A percentile compares a stretch with the other conserved stretches of the same genome.
Conservation (phyloP, 2,329 filamentous ascomycete genomes). For the Hypoxylon sp. region DNA sequence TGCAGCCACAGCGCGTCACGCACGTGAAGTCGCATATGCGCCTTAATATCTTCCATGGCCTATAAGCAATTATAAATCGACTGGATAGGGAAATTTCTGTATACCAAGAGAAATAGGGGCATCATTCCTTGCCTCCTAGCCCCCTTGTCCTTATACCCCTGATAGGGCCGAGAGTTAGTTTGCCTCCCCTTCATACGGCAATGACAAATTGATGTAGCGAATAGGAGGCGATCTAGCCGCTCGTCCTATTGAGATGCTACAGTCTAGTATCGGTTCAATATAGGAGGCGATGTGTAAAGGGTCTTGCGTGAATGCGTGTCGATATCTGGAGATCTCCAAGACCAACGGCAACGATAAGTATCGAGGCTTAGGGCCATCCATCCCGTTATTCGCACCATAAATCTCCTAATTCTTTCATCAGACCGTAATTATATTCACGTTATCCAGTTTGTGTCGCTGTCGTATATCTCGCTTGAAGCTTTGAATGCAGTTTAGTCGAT, state of each 20-base stretch:
- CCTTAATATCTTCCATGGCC: slow-evolving; percentile 34
- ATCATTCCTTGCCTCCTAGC: slow-evolving; percentile 12
- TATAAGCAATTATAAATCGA: slow-evolving; percentile 44
- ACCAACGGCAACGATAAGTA: slow-evolving; percentile 3
- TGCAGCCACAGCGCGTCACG: slow-evolving; percentile 22
- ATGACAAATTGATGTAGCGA: slow-evolving; percentile 42
- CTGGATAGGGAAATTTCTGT: slow-evolving; percentile 7
- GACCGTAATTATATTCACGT: neutral
- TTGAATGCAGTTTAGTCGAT: neutral
- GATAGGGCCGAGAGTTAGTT: slow-evolving; percentile 34
- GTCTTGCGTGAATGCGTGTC: slow-evolving; percentile 6
- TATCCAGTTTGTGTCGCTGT: neutral
- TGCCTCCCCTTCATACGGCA: slow-evolving; percentile 20
- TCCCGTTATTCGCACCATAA: neutral
- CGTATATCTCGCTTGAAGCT: neutral
- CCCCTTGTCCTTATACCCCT: slow-evolving; percentile 15
- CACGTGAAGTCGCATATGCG: slow-evolving; percentile 28
- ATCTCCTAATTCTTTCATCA: neutral
- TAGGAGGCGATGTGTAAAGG: slow-evolving; percentile 8
- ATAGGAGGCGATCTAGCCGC: slow-evolving; percentile 21
- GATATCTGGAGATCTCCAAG: slow-evolving; percentile 3
- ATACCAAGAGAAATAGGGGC: slow-evolving; percentile 20
- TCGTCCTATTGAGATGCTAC: slow-evolving; percentile 20
- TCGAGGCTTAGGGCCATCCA: neutral
- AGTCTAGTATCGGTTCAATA: slow-evolving; percentile 10